Evolutionary conservation across 495 filamentous ascomycete species (phyloP), one percentile per base, ranked within the genome.

Genomic region (Penicillium nucicola): DNA sequence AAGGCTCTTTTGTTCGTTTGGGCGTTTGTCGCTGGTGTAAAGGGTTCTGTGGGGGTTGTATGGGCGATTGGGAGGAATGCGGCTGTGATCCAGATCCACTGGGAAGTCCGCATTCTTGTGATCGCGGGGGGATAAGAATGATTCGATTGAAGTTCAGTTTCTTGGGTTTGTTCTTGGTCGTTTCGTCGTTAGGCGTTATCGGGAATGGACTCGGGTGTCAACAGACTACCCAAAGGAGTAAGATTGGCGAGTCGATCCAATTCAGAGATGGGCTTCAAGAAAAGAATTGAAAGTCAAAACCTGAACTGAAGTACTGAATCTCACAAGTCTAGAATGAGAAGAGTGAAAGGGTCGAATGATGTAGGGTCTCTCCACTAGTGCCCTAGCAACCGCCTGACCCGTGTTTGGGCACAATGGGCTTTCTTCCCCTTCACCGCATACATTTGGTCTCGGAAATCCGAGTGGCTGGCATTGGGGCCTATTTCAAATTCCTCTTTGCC

Each of bases 151-250:
- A 28, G 40, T 37, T n/a, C n/a, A n/a, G 33, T 20, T 8, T 40
- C 35, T 19, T 30, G 8, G 9, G 48, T 10, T 22, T 44, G 19
- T 18, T 48, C 40, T 56, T 61, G 19, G 45, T 42, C 39, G 42
- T 33, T 13, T 37, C 38, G 37, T 43, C 35, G 54, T 41, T 43
- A 14, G 39, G 22, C 39, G 42, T 42, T 52, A 45, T 58, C 45
- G 31, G 48, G 50, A 42, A 35, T 46, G 50, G 23, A 31, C 31
- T 42, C 23, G 56, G 54, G 49, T 64, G 63, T 73, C 62, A 73
- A 73, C 69, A 73, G 60, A 69, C 57, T 71, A 68, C 69, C 67
- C 19, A 50, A 71, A 68, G 50, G 42, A 65, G 68, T 57, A 61
- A 63, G 48, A 60, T 57, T 52, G 50, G 49, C 43, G 25, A 28